Evolutionary conservation across 495 filamentous ascomycete genomes (phyloP), one percentile per base, ranked within the genome.

Genomic region (Lasiosphaeriaceae sp.): DNA sequence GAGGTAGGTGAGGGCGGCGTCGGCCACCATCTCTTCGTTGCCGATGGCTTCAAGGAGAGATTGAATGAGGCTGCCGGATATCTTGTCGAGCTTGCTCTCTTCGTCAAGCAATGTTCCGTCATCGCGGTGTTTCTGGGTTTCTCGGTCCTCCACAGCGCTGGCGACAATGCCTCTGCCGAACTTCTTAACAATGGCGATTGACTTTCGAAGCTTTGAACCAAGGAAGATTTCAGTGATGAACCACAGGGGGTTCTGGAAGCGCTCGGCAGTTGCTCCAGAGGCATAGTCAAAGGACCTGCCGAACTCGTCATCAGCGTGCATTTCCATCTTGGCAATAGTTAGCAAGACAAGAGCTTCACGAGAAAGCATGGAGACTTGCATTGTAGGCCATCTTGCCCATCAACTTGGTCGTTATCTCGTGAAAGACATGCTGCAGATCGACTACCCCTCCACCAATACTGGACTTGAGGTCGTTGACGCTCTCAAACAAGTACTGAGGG

Each of bases 361-460:
- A 7, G 6, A 22, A 21, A 51, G 14, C 12, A 1, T 0, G 11
- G n/a, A 9, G 23, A 52, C 73, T 61, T 58, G 74, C 79, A 59
- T 83, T 76, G 61, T 85, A 86, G 5, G 83, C 82, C 75, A 84
- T 80, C 53, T 77, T 77, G 22, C 81, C 83, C 80, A 86, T 83
- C 20, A 86, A 61, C 43, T 79, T 71, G 16, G 80, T 83, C 2
- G 83, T 86, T 19, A 86, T 74, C 52, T 85, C 83, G 54, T 83
- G 77, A 41, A 86, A 80, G 14, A 81, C 64, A 9, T 68, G 66
- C 62, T 85, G 80, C 16, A 85, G 64, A 65, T 86, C 82, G 2
- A 82, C 66, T 0, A 67, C 51, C 6, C 61, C 60, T 5, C 59
- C 63, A 43, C 47, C 60, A 43, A 20, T 63, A 47, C 9, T 48